phyloP scores from a whole-genome alignment of 2,329 filamentous ascomycete genomes.

The Fusarium cyanostomum region DNA sequence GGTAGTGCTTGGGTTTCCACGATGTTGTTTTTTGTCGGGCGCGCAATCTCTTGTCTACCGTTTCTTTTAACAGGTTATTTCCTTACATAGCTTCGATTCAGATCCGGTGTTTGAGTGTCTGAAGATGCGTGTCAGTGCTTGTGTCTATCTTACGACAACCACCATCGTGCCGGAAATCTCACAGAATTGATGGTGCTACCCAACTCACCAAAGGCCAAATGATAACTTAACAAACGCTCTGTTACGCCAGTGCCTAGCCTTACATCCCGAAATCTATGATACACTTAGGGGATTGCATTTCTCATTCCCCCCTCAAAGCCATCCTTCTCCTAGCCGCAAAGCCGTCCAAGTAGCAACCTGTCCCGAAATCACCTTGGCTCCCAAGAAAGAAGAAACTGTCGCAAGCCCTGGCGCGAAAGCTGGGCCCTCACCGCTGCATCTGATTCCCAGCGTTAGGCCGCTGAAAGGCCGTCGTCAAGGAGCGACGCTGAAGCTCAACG shows the following conservation, averaged over 20 bases:
- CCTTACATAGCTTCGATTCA: too few relatives aligned
- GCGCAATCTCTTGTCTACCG: too few relatives aligned
- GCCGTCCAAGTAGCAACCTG: conserved; percentile 5
- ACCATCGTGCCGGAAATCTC: too few relatives aligned
- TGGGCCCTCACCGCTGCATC: neutral
- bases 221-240: conserved; percentile 31
- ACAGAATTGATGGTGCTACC: too few relatives aligned
- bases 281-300: conserved; percentile 28
- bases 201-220: neutral
- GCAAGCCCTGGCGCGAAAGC: neutral
- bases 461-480: neutral
- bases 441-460: neutral
- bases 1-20: too few relatives aligned
- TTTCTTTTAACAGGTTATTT: too few relatives aligned
- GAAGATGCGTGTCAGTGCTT: too few relatives aligned
- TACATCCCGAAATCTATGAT: conserved; percentile 42
- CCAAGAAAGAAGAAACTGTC: neutral
- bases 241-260: conserved; percentile 40
- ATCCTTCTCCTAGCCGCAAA: conserved; percentile 1
- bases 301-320: conserved; percentile 12
- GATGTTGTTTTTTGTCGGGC: too few relatives aligned
- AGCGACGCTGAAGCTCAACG: neutral
- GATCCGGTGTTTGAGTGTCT: too few relatives aligned
- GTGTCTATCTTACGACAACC: too few relatives aligned
- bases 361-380: conserved; percentile 2